Conservation (phyloP, 1,139 yeast genomes). For the Candida frijolesensis region DNA sequence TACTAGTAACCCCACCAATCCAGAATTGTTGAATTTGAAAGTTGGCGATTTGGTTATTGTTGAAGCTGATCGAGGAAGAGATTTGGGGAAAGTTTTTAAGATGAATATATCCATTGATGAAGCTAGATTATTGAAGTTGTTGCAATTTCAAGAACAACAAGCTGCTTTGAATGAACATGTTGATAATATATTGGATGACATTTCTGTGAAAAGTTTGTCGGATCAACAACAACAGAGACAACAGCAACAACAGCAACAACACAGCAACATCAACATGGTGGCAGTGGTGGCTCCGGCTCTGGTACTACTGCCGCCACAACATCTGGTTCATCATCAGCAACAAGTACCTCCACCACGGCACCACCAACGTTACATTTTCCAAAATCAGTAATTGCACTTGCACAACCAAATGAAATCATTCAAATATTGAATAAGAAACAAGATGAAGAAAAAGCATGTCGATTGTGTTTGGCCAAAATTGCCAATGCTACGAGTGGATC, state of each 20-base stretch:
- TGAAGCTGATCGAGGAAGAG: constrained; percentile 97
- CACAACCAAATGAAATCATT: constrained; percentile 61
- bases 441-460: constrained; percentile 76
- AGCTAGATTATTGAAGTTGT: constrained; percentile 53
- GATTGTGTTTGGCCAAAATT: constrained; percentile 62
- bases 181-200: constrained; percentile 21
- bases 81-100: constrained; percentile 77
- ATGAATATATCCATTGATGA: constrained; percentile 69
- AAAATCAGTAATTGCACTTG: constrained; percentile 74
- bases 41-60: constrained; percentile 85
- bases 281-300: neutral
- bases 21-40: constrained; percentile 26
- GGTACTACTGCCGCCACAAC: neutral
- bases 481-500: constrained; percentile 33
- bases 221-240: constrained; percentile 9
- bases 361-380: constrained; percentile 59
- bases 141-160: constrained; percentile 60
- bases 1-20: constrained; percentile 15
- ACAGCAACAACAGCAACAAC: constrained; percentile 9
- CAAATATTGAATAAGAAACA: constrained; percentile 60
- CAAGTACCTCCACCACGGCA: constrained; percentile 16
- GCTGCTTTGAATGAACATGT: constrained; percentile 42
- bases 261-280: neutral
- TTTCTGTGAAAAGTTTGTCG: constrained; percentile 25
- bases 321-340: constrained; percentile 7